Evolutionary conservation across 192 early-diverging fungal species (phyloP), one percentile per base, ranked within the genome.

Genomic region (Backusella mclennaniae): DNA sequence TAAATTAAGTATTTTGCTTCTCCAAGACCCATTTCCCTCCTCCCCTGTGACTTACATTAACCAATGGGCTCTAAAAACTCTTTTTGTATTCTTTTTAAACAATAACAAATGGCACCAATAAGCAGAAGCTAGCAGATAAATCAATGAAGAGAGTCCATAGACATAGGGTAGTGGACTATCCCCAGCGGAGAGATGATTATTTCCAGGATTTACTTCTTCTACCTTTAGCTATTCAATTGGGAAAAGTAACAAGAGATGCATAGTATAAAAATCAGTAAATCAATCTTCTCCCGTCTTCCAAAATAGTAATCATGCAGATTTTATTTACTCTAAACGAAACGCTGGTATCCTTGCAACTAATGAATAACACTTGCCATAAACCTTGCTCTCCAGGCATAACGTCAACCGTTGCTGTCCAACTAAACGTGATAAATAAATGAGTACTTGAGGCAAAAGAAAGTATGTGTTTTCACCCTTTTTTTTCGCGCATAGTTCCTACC

Each of bases 81-180:
- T 85, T 23, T 83, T 83, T 46, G 56, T 63, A 29, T 63, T 85
- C 81, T 71, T 80, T 82, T 41, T 72, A 73, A 63, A 76, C 31
- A 14, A 84, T 35, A 46, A 83, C 66, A 26, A 41, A 81, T 1
- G 71, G 26, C 85, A 63, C 56, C 86, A 87, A 6, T 84, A 53
- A 15, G 19, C 76, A n/a, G 79, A 73, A 6, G 80, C 81, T 6
- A 68, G 33, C 44, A 84, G 73, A 39, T 85, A 89, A 1, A 81
- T 74, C 9, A 87, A 23, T 19, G 83, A 82, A 1, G 76, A 67
- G 1, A 38, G 44, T 17, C 53, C 81, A 67, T 89, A 89, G 26
- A 89, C 83, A 26, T 67, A 80, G 26, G 85, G 85, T 39, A 89
- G 71, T 12, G 88, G 88, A 6, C 76, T 82, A 46, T 89, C 88